Evolutionary conservation across 495 filamentous ascomycete species (phyloP), one percentile per base, ranked within the genome.

Genomic region (Sordaria brevicollis): DNA sequence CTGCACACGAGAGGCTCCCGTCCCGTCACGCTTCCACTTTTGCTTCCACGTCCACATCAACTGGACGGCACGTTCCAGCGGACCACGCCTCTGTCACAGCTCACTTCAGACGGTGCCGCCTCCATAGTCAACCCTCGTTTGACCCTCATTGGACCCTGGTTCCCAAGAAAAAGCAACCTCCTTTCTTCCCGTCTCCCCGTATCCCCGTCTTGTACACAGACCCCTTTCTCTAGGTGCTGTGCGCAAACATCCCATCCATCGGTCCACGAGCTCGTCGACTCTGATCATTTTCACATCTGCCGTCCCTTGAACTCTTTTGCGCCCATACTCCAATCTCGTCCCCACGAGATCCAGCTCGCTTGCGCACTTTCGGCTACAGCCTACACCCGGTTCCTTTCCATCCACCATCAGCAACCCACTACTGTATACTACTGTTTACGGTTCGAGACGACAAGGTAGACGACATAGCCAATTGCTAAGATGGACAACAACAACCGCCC

Each of bases 401-500:
- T 54, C 43, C 49, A 31, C 49, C 25, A 21, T 57, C 21, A 57
- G 49, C 25, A 62, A 31, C 21, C 49, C 49, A 57, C n/a, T n/a
- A n/a, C n/a, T n/a, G n/a, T n/a, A n/a, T n/a, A n/a, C n/a, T n/a
- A n/a, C 21, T 15, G 49, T 57, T 57, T 57, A 57, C 43, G 9
- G 38, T 41, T n/a, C n/a, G 17, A n/a, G 41, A 49, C 41, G 21
- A 57, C 49, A 57, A 57, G 49, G 31, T 35, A 62, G 62, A 41
- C 9, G 35, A n/a, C n/a, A n/a, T 37, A 70, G 68, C 69, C 69
- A 41, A 65, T 74, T 25, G 66, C 54, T 75, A 81, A 77, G 62
- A 84, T 84, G 82, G 82, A 84, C 76, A 81, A 83, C 71, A 81
- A 88, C 76, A 86, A 87, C 73, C 89, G 89, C 68, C 84, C 91